Percentiles rank a stretch among this genome's conserved stretches.
Conservation (phyloP, 257 asterid species). For the Hygrophila difformis region DNA sequence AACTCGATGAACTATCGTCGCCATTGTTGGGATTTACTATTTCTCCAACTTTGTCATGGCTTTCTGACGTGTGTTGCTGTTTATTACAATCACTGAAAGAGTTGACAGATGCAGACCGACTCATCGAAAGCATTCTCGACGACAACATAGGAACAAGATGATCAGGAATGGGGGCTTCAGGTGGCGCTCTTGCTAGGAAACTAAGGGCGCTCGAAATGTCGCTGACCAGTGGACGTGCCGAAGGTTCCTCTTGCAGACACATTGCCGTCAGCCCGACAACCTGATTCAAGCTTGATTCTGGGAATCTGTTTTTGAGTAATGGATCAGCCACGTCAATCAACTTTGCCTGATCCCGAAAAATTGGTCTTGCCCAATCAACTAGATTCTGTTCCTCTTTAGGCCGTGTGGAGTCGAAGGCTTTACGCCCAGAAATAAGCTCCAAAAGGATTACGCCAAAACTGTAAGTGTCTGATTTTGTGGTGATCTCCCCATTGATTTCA, state of each 20-base stretch:
- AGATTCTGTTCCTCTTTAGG: slow-evolving; percentile 47
- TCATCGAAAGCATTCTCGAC: slow-evolving; percentile 17
- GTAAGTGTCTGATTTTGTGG: slow-evolving; percentile 57
- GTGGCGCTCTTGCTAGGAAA: slow-evolving; percentile 49
- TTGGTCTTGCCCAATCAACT: slow-evolving; percentile 64
- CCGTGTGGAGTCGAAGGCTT: slow-evolving; percentile 41
- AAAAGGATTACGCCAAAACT: slow-evolving; percentile 59
- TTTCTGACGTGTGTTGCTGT: slow-evolving; percentile 9
- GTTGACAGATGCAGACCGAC: slow-evolving; percentile 11
- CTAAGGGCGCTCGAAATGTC: slow-evolving; percentile 64
- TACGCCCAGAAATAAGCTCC: slow-evolving; percentile 66
- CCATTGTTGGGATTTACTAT: no score
- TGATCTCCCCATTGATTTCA: slow-evolving; percentile 43
- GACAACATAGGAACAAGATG: slow-evolving; percentile 26
- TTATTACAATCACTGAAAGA: background rate
- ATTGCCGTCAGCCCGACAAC: slow-evolving; percentile 76
- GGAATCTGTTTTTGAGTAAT: slow-evolving; percentile 29
- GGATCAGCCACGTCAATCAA: slow-evolving; percentile 70
- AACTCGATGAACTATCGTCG: no score
- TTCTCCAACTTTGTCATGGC: background rate
- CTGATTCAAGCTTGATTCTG: slow-evolving; percentile 53
- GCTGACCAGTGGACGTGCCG: slow-evolving; percentile 57
- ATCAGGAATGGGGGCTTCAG: slow-evolving; percentile 41
- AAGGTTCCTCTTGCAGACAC: slow-evolving; percentile 77
- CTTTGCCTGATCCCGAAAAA: slow-evolving; percentile 49